Conservation (phyloP, 1,284 basidiomycete species). For the Pascua guehoae region DNA sequence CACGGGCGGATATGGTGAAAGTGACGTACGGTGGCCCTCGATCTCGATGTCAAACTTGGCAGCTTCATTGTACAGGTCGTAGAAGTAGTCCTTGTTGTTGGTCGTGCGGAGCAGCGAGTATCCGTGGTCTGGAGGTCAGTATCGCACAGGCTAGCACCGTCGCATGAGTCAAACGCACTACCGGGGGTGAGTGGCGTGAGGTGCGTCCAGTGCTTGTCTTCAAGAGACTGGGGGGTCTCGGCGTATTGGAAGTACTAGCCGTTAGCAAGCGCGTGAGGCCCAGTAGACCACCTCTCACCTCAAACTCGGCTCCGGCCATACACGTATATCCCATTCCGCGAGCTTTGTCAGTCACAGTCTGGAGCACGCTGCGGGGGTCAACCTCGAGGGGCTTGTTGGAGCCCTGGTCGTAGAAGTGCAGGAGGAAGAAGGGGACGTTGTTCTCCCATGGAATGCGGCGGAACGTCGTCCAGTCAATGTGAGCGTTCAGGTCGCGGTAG, state of each 20-base stretch:
- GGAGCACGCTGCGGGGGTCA: constrained; percentile 80
- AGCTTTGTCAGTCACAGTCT: constrained; percentile 56
- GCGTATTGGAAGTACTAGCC: constrained; percentile 89
- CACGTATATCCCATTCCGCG: constrained; percentile 57
- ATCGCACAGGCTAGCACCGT: not conserved
- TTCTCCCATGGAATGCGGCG: constrained; percentile 90
- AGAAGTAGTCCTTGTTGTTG: constrained; percentile 84
- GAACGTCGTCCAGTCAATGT: constrained; percentile 77
- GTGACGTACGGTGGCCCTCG: constrained; percentile 75
- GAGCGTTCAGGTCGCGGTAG: constrained; percentile 80
- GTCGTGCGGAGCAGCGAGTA: constrained; percentile 86
- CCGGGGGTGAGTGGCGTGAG: constrained; percentile 81
- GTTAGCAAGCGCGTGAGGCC: not conserved
- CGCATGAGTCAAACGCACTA: constrained; percentile 58
- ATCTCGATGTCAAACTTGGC: constrained; percentile 71
- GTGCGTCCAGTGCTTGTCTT: constrained; percentile 71
- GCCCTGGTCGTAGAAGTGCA: constrained; percentile 82
- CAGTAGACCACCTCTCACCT: constrained; percentile 56
- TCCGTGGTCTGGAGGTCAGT: constrained; percentile 67
- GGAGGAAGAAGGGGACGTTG: constrained; percentile 86
- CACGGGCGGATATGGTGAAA: no score
- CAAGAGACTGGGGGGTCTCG: constrained; percentile 72
- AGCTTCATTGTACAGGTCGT: constrained; percentile 77
- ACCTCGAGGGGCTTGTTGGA: constrained; percentile 69
- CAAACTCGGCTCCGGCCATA: constrained; percentile 83